These are phyloP conservation scores for Gymnopilus junonius DNA, from an alignment of 768 basidiomycete species.

Conservation along the genomic window DNA sequence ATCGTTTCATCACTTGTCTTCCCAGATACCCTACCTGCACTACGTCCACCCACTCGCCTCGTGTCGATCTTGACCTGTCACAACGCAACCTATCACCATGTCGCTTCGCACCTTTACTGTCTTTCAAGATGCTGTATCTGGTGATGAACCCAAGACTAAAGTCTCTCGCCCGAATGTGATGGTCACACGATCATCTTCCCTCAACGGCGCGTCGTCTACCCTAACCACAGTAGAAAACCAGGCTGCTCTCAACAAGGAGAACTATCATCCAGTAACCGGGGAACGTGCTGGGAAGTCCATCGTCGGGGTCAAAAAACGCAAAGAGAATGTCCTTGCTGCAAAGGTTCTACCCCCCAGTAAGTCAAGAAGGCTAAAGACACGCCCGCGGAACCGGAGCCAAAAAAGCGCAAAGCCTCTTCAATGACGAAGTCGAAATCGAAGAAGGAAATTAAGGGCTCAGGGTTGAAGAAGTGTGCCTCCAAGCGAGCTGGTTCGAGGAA, in stretches of 20 bases:
- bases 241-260: slow-evolving; percentile 71
- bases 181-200: slow-evolving; percentile 34
- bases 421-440: slow-evolving; percentile 34
- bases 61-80: slow-evolving; percentile 27
- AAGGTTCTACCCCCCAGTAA: slow-evolving; percentile 54
- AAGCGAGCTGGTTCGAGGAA: slow-evolving; percentile 46
- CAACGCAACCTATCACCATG: slow-evolving; percentile 40
- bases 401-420: slow-evolving; percentile 64
- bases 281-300: slow-evolving; percentile 53
- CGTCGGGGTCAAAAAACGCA: slow-evolving; percentile 61
- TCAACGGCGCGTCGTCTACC: slow-evolving; percentile 23
- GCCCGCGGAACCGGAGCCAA: slow-evolving; percentile 49
- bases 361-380: slow-evolving; percentile 40
- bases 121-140: slow-evolving; percentile 58
- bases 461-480: slow-evolving; percentile 40
- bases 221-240: slow-evolving; percentile 39
- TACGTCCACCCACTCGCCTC: slow-evolving; percentile 23
- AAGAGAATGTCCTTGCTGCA: slow-evolving; percentile 59
- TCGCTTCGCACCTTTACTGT: slow-evolving; percentile 64
- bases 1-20: slow-evolving; percentile 9
- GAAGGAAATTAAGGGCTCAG: slow-evolving; percentile 36
- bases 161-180: slow-evolving; percentile 31
- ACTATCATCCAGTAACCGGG: slow-evolving; percentile 76
- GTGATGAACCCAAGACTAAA: slow-evolving; percentile 37
- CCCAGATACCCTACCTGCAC: slow-evolving; percentile 12